A percentile compares a stretch with the other conserved stretches of the same genome.
Evolutionary conservation across 306 rosid genomes (phyloP).

Genomic region (Prunus mume): DNA sequence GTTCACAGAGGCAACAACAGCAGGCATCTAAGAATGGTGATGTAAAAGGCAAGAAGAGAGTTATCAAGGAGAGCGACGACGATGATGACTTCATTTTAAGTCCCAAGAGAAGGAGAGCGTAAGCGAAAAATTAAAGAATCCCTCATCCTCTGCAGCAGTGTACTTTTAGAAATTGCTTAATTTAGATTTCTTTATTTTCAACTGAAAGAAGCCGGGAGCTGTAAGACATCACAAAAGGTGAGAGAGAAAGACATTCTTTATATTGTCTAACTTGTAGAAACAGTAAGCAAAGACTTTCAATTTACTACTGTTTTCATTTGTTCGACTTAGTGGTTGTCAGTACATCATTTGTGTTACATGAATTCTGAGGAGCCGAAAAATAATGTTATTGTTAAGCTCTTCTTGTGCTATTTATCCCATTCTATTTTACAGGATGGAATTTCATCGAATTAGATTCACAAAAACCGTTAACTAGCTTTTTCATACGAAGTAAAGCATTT

Average conservation of each 20-base stretch:
- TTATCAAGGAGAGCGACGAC: conserved; percentile 47
- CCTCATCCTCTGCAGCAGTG: conserved; percentile 8
- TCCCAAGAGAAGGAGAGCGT: conserved; percentile 71
- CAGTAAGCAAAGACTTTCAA: conserved; percentile 23
- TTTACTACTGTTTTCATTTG: conserved; percentile 3
- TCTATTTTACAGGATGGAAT: too few species aligned
- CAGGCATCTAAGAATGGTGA: conserved; percentile 68
- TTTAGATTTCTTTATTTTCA: conserved; percentile 20
- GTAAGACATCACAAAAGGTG: conserved; percentile 21
- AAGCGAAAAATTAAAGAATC: conserved; percentile 12
- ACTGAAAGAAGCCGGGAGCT: conserved; percentile 10
- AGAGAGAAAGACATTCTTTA: conserved; percentile 47
- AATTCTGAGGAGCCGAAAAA: background rate
- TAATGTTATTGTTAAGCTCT: background rate
- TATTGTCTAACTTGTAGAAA: conserved; percentile 26
- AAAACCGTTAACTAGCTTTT: too few species aligned
- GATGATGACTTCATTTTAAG: conserved; percentile 65
- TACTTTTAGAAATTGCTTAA: conserved; percentile 15
- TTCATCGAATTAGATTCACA: too few species aligned
- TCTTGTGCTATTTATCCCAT: background rate
- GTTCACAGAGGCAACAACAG: conserved; percentile 65
- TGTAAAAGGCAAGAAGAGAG: conserved; percentile 63
- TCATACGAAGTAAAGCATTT: too few species aligned
- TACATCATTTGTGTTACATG: background rate
- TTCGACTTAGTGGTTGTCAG: background rate